phyloP scores from a whole-genome alignment of 1,139 yeast genomes.

The Lizanozyma gosingica region DNA sequence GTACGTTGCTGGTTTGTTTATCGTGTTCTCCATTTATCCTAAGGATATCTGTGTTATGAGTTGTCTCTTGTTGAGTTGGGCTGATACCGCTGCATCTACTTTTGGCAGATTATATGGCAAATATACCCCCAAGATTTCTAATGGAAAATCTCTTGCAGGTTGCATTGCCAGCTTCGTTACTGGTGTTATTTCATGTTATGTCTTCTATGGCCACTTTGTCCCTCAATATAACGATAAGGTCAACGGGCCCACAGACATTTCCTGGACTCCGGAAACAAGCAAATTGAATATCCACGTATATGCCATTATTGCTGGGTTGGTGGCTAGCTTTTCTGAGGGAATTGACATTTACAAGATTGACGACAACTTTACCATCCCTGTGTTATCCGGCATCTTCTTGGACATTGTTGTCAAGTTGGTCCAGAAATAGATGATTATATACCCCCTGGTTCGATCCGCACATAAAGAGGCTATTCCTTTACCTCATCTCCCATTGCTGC shows the following conservation, averaged over 20 bases:
- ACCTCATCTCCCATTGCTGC: no score
- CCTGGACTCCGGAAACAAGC: conserved; percentile 60
- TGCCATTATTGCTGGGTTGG: conserved; percentile 61
- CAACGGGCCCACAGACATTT: conserved; percentile 42
- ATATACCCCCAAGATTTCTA: conserved; percentile 68
- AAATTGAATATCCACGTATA: conserved; percentile 40
- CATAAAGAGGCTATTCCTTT: no score
- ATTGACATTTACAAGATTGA: conserved; percentile 68
- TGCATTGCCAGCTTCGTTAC: conserved; percentile 71
- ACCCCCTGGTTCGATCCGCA: no score
- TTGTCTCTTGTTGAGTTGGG: conserved; percentile 82
- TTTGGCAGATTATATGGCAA: conserved; percentile 80
- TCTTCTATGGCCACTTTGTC: conserved; percentile 64
- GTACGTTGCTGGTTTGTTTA: conserved; percentile 69
- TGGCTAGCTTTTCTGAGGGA: conserved; percentile 83
- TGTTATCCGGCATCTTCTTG: conserved; percentile 61
- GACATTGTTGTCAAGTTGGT: conserved; percentile 29
- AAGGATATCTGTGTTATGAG: conserved; percentile 77
- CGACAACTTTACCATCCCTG: conserved; percentile 92
- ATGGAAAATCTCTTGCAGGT: conserved; percentile 81
- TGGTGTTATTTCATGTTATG: conserved; percentile 59
- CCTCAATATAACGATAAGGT: conserved; percentile 43
- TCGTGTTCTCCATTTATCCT: conserved; percentile 62
- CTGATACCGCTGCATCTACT: conserved; percentile 95
- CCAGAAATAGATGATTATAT: conserved; percentile 3